Conservation (phyloP, 176 grass and related monocot genomes). For the Aechmea fasciata region DNA sequence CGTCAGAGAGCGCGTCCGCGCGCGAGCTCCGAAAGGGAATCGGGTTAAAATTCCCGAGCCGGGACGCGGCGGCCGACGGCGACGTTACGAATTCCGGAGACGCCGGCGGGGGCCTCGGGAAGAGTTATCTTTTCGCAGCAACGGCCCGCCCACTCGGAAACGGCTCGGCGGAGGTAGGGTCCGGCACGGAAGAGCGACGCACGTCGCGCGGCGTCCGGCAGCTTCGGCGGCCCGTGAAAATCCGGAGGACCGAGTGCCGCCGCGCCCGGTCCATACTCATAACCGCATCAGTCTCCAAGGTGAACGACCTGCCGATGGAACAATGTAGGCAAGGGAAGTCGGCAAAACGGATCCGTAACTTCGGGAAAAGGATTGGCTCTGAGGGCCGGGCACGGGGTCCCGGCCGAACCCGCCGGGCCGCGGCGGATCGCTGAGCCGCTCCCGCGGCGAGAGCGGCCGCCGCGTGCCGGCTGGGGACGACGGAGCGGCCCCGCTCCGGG, state of each 20-base stretch:
- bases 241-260: too few species aligned
- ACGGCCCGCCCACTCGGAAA: conserved; percentile 53
- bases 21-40: too few species aligned
- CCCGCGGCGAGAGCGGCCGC: conserved; percentile 13
- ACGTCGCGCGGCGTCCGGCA: too few species aligned
- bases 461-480: conserved; percentile 12
- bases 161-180: conserved; percentile 42
- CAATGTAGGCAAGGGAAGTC: conserved; percentile 51
- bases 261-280: conserved; percentile 47
- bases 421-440: too few species aligned
- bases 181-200: too few species aligned
- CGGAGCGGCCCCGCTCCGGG: conserved; percentile 15
- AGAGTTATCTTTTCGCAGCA: conserved; percentile 81
- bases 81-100: conserved; percentile 55
- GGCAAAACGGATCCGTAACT: neutral
- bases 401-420: too few species aligned
- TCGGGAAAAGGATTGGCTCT: neutral
- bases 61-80: conserved; percentile 48
- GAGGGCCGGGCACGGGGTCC: neutral
- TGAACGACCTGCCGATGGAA: conserved; percentile 20
- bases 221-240: too few species aligned
- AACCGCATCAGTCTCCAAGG: conserved; percentile 41
- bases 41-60: too few species aligned
- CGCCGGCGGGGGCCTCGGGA: conserved; percentile 47
- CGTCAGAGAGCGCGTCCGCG: too few species aligned